Conservation (phyloP, 1,284 basidiomycete species). For the Malassezia brasiliensis region DNA sequence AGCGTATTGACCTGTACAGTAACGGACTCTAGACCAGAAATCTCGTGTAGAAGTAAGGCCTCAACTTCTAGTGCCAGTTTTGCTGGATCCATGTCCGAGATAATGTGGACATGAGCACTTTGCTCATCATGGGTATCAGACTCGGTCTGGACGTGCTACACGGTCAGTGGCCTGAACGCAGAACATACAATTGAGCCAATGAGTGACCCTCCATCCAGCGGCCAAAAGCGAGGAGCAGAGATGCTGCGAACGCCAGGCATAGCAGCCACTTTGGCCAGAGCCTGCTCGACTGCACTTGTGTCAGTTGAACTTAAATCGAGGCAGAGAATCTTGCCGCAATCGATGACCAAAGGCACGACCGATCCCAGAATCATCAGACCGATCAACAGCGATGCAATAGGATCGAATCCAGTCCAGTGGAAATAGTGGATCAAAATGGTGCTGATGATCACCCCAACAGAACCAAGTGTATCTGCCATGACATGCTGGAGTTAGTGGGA, state of each 20-base stretch:
- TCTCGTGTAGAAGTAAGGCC: conserved; percentile 23
- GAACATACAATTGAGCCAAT: conserved; percentile 71
- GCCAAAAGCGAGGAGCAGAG: conserved; percentile 82
- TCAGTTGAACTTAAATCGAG: conserved; percentile 68
- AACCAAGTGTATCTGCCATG: conserved; percentile 57
- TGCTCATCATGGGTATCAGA: conserved; percentile 15
- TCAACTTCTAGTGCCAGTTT: conserved; percentile 20
- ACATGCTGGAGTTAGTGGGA: conserved; percentile 62
- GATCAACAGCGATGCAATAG: conserved; percentile 93
- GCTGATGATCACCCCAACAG: conserved; percentile 96
- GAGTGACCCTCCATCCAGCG: conserved; percentile 73
- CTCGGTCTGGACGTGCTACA: conserved; percentile 12
- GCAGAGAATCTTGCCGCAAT: conserved; percentile 77
- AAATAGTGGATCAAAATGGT: conserved; percentile 90
- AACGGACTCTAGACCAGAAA: conserved; percentile 30
- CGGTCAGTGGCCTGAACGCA: neutral
- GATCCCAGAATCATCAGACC: conserved; percentile 87
- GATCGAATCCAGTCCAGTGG: conserved; percentile 99
- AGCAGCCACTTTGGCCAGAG: conserved; percentile 63
- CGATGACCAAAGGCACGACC: conserved; percentile 86
- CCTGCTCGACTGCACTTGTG: conserved; percentile 60
- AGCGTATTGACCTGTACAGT: conserved; percentile 31
- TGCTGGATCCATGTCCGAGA: neutral
- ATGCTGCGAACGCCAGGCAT: conserved; percentile 69
- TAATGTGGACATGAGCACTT: neutral